Percentiles rank a stretch among this genome's conserved stretches.
Conservation (phyloP, 108 stramenopile genomes). For the Fistulifera pelliculosa region DNA sequence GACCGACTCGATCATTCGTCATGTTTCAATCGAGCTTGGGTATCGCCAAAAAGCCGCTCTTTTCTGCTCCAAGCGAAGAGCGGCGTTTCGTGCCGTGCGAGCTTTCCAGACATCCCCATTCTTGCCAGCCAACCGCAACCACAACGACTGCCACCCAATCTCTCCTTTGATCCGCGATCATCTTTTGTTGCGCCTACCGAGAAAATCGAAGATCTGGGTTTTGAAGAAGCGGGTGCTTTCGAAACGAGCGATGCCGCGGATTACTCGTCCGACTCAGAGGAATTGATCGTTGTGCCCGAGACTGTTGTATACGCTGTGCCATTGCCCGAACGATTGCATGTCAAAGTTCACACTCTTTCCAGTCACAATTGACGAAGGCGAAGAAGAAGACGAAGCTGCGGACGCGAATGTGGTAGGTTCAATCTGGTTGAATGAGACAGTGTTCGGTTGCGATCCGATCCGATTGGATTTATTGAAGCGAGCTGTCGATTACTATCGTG, state of each 20-base stretch:
- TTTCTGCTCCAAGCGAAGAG: too few relatives aligned
- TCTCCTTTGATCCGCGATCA: slow-evolving; percentile 1
- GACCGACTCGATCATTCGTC: too few relatives aligned
- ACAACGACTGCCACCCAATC: not conserved
- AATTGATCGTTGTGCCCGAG: slow-evolving; percentile 19
- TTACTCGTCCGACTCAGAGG: slow-evolving; percentile 31
- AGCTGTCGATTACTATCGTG: slow-evolving; percentile 64
- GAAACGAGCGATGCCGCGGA: slow-evolving; percentile 7
- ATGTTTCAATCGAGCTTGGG: too few relatives aligned
- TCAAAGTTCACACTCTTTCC: slow-evolving; percentile 24
- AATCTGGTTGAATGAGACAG: slow-evolving; percentile 42
- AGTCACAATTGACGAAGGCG: slow-evolving; percentile 9
- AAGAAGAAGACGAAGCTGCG: not conserved
- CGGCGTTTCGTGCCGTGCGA: too few relatives aligned
- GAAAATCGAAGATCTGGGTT: not conserved
- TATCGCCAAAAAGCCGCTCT: too few relatives aligned
- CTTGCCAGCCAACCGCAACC: too few relatives aligned
- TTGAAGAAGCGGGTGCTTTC: not conserved
- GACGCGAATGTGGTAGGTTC: slow-evolving; percentile 29
- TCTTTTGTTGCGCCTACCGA: not conserved
- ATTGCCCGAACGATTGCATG: slow-evolving; percentile 66
- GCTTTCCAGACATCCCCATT: too few relatives aligned
- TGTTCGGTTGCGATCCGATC: slow-evolving; percentile 65
- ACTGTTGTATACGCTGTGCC: slow-evolving; percentile 37
- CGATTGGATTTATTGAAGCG: slow-evolving; percentile 75